Conservation (phyloP, 805 yeast species). For the Starmerella khaoyaiensis region DNA sequence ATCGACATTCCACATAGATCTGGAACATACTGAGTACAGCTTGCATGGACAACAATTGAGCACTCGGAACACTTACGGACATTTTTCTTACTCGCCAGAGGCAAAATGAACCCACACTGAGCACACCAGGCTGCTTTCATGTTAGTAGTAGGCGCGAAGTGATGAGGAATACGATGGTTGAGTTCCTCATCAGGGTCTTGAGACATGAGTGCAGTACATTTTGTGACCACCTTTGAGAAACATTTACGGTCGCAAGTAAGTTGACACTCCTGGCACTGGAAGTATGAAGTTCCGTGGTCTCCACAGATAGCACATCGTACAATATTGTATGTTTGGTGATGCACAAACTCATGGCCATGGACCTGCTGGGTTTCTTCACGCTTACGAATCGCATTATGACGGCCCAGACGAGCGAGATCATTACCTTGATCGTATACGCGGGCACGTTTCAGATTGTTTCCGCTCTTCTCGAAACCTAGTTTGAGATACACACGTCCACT, state of each 20-base stretch:
- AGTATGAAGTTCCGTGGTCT: slow-evolving; percentile 73
- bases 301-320: slow-evolving; percentile 98
- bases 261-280: slow-evolving; percentile 68
- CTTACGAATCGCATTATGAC: slow-evolving; percentile 96
- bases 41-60: slow-evolving; percentile 87
- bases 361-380: slow-evolving; percentile 76
- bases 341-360: slow-evolving; percentile 94
- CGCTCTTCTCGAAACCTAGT: slow-evolving; percentile 64
- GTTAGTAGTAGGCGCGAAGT: slow-evolving; percentile 83
- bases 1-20: slow-evolving; percentile 98
- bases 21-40: slow-evolving; percentile 89
- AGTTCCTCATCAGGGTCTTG: slow-evolving; percentile 50
- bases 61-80: slow-evolving; percentile 82
- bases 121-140: slow-evolving; percentile 99
- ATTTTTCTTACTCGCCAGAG: slow-evolving; percentile 77
- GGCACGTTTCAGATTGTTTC: slow-evolving; percentile 31
- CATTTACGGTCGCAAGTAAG: slow-evolving; percentile 70
- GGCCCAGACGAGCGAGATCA: slow-evolving; percentile 45
- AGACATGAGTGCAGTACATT: slow-evolving; percentile 58
- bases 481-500: slow-evolving; percentile 77
- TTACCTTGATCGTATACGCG: slow-evolving; percentile 11
- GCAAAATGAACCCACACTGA: slow-evolving; percentile 93
- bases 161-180: slow-evolving; percentile 93
- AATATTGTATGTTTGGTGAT: slow-evolving; percentile 75
- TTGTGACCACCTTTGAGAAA: slow-evolving; percentile 64